These are phyloP conservation scores for Leccinum broughii DNA, from an alignment of 768 basidiomycete species.

Conservation along the genomic window DNA sequence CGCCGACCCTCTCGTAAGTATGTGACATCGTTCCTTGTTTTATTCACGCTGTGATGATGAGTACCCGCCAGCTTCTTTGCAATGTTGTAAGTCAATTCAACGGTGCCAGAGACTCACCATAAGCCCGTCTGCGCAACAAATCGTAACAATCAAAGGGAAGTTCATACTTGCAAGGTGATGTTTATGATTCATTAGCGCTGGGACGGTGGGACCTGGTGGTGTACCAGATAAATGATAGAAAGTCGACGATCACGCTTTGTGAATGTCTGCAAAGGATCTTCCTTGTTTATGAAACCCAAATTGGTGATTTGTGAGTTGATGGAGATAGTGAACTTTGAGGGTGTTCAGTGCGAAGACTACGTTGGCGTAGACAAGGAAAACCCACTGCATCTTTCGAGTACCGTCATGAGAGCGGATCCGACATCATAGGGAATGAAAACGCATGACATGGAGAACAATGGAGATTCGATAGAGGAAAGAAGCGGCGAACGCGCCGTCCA, in stretches of 20 bases:
- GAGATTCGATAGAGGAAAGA: conserved; percentile 30
- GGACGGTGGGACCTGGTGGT: conserved; percentile 19
- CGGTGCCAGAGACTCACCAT: conserved; percentile 25
- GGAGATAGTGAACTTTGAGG: conserved; percentile 18
- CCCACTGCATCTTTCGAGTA: conserved; percentile 19
- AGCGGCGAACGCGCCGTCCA: conserved; percentile 32
- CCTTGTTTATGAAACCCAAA: conserved; percentile 31
- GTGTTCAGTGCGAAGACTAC: conserved; percentile 32
- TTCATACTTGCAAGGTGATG: conserved; percentile 26
- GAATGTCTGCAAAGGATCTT: conserved; percentile 9
- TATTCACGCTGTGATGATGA: too few relatives aligned
- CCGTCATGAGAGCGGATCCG: conserved; percentile 17
- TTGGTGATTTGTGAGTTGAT: conserved; percentile 28
- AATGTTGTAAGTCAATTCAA: not conserved
- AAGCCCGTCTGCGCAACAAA: conserved; percentile 32
- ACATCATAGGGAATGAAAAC: conserved; percentile 28
- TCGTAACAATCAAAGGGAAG: conserved; percentile 27
- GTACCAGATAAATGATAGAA: too few relatives aligned
- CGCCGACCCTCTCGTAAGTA: too few relatives aligned
- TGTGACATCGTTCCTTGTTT: too few relatives aligned
- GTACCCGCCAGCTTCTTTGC: too few relatives aligned
- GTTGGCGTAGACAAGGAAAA: conserved; percentile 32
- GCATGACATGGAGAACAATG: conserved; percentile 27
- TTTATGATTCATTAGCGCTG: conserved; percentile 25
- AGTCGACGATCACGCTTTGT: not conserved